Evolutionary conservation across 345 rosid species (phyloP).

Genomic region (Punica granatum): DNA sequence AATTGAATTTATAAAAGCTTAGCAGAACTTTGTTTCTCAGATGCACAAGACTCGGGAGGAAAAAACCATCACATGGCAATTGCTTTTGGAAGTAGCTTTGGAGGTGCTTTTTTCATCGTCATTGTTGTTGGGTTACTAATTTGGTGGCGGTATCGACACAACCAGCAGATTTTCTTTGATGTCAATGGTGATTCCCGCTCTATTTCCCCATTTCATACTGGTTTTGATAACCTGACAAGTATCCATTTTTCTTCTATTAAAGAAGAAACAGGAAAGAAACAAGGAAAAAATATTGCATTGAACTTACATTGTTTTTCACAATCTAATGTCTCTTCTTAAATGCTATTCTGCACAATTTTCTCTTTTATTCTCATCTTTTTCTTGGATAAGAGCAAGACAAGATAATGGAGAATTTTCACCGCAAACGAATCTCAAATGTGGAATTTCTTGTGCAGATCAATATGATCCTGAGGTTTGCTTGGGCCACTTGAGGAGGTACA

Average conservation of each 20-base stretch:
- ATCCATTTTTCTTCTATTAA: background rate
- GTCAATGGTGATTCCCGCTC: slow-evolving; percentile 64
- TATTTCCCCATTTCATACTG: background rate
- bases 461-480: slow-evolving; percentile 80
- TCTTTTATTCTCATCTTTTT: too few species aligned
- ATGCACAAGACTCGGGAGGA: slow-evolving; percentile 40
- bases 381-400: too few species aligned
- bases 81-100: slow-evolving; percentile 82
- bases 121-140: slow-evolving; percentile 48
- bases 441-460: slow-evolving; percentile 52
- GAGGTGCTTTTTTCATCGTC: slow-evolving; percentile 60
- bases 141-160: slow-evolving; percentile 87
- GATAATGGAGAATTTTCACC: background rate
- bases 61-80: slow-evolving; percentile 61
- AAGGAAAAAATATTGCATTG: too few species aligned
- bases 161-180: slow-evolving; percentile 94
- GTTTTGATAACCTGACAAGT: background rate
- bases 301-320: too few species aligned
- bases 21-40: slow-evolving; percentile 23
- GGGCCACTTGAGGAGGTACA: slow-evolving; percentile 81
- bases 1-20: background rate
- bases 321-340: background rate
- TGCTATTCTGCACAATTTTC: background rate
- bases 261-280: too few species aligned
- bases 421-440: slow-evolving; percentile 8